Evolutionary conservation across 768 basidiomycete genomes (phyloP).

Genomic region (Lactifluus pinguis): DNA sequence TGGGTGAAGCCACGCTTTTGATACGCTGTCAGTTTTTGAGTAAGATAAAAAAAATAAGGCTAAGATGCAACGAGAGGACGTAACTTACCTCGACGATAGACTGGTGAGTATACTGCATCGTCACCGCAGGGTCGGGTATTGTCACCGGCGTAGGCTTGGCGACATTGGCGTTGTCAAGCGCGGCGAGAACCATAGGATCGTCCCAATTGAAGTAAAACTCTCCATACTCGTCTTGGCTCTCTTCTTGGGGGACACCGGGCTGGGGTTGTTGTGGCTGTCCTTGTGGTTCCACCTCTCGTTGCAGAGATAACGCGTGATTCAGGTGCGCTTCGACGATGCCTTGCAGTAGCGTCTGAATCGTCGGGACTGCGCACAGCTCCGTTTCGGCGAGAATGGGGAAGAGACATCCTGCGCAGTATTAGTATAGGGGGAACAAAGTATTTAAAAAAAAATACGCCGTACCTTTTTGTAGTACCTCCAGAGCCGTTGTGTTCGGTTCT

Average conservation of each 20-base stretch:
- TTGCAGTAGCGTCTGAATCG: conserved; percentile 4
- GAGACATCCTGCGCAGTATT: conserved; percentile 7
- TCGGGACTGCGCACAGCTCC: conserved; percentile 5
- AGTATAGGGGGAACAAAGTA: neutral
- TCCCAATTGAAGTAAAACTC: conserved; percentile 48
- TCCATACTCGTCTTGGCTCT: conserved; percentile 74
- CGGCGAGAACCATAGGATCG: conserved; percentile 50
- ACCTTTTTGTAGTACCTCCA: conserved; percentile 11
- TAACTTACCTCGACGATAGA: conserved; percentile 7
- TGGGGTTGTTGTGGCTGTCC: conserved; percentile 28
- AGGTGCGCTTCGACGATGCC: conserved; percentile 45
- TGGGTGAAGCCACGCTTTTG: neutral
- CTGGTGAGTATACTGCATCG: conserved; percentile 6
- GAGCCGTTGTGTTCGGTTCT: neutral
- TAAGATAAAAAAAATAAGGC: neutral
- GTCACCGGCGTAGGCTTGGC: neutral
- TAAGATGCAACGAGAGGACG: neutral
- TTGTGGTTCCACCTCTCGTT: conserved; percentile 28
- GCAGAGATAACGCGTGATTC: conserved; percentile 34
- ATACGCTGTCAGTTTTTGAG: neutral
- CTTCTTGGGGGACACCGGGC: conserved; percentile 39
- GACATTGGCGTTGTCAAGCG: conserved; percentile 19
- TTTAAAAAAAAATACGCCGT: neutral
- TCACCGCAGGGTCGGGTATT: neutral
- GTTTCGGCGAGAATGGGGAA: conserved; percentile 3